Evolutionary conservation across 352 stramenopile species (phyloP).

Genomic region (Blastocystis hominis): DNA sequence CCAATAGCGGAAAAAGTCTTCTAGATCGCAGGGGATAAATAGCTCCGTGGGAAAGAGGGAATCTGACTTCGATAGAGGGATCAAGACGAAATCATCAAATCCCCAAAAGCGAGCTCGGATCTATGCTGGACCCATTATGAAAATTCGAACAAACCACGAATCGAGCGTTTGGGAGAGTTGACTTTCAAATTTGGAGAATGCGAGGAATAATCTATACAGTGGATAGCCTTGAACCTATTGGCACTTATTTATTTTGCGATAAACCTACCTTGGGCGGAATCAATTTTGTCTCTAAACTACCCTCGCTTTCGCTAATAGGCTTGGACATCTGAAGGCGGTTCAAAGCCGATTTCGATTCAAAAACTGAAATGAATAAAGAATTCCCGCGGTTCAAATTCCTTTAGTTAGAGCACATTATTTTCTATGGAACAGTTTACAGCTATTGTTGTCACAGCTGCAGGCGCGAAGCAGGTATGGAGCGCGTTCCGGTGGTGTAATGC

Average conservation of each 20-base stretch:
- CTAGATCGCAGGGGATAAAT: neutral
- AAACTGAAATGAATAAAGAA: neutral
- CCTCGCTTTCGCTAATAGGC: too few relatives aligned
- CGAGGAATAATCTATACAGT: neutral
- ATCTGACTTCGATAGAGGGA: neutral
- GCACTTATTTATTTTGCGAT: too few relatives aligned
- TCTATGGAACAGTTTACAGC: conserved; percentile 58
- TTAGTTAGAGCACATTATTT: neutral
- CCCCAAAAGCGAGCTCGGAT: neutral
- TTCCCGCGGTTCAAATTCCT: neutral
- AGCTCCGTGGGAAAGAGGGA: neutral
- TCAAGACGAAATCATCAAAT: neutral
- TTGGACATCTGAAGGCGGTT: neutral
- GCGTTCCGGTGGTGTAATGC: neutral
- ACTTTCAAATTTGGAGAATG: neutral
- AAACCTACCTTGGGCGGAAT: too few relatives aligned
- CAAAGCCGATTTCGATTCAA: neutral
- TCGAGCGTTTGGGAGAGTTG: neutral
- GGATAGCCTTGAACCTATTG: neutral
- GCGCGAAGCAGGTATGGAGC: conserved; percentile 34
- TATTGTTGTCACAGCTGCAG: conserved; percentile 54
- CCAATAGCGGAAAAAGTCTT: neutral
- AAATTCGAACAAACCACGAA: neutral
- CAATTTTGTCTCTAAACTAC: too few relatives aligned
- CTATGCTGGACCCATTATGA: neutral